A percentile compares a stretch with the other conserved stretches of the same genome.
Conservation (phyloP, 768 basidiomycete genomes). For the Polyporus arcularius region DNA sequence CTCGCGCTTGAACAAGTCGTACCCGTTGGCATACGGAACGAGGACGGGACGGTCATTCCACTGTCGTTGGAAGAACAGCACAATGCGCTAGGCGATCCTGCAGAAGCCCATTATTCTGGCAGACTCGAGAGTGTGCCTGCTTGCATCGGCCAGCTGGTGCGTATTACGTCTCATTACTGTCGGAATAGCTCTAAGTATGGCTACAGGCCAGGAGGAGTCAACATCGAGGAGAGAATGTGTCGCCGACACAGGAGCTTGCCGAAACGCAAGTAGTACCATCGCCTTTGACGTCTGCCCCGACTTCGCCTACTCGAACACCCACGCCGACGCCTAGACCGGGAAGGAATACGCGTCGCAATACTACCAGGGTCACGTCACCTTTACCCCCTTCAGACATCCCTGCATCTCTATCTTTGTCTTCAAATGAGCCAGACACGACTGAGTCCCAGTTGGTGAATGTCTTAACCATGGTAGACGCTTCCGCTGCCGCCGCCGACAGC, state of each 20-base stretch:
- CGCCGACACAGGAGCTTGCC: conserved; percentile 53
- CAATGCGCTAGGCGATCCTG: conserved; percentile 11
- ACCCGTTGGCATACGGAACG: conserved; percentile 61
- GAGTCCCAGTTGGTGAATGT: conserved; percentile 44
- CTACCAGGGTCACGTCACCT: neutral
- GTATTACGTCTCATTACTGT: conserved; percentile 10
- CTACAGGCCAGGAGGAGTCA: neutral
- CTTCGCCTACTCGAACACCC: conserved; percentile 10
- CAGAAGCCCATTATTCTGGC: conserved; percentile 53
- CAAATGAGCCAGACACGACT: conserved; percentile 23
- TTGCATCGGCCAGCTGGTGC: conserved; percentile 58
- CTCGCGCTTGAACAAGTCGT: conserved; percentile 19
- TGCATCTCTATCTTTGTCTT: conserved; percentile 5
- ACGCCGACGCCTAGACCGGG: conserved; percentile 13
- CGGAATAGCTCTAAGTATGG: neutral
- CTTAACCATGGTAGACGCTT: conserved; percentile 24
- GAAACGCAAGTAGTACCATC: conserved; percentile 34
- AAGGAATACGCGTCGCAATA: neutral
- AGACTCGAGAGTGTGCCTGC: conserved; percentile 51
- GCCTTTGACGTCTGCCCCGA: conserved; percentile 6
- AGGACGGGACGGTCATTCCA: conserved; percentile 55
- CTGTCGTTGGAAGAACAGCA: conserved; percentile 35
- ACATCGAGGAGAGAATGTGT: conserved; percentile 32
- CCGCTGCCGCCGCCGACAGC: conserved; percentile 32
- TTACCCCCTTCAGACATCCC: conserved; percentile 29